Percentiles rank a stretch among this genome's conserved stretches.
Evolutionary conservation across 371 early-diverging fungal species (phyloP).

Genomic region (Mortierella sp.): DNA sequence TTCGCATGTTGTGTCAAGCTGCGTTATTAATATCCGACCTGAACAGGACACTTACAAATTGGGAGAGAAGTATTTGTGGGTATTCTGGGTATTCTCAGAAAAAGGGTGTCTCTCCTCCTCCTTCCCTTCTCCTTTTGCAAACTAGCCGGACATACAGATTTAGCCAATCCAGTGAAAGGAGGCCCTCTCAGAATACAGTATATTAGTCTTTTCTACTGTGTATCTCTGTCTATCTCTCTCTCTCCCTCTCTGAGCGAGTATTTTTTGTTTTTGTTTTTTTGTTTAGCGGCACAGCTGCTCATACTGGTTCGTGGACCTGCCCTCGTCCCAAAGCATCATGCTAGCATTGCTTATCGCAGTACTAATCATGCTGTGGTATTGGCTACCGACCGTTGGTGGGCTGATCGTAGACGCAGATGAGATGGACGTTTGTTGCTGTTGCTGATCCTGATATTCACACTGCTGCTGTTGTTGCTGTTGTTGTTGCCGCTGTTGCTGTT

Average conservation of each 20-base stretch:
- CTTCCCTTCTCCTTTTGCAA: too few species aligned
- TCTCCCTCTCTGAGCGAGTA: neutral
- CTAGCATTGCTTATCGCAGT: constrained; percentile 49
- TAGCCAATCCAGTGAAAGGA: too few species aligned
- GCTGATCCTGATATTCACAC: neutral
- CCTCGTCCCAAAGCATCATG: constrained; percentile 56
- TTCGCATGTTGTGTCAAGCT: too few species aligned
- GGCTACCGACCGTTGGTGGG: constrained; percentile 21
- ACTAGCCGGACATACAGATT: too few species aligned
- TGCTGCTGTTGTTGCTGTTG: constrained; percentile 2
- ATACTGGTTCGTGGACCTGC: constrained; percentile 30
- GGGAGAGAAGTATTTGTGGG: too few species aligned
- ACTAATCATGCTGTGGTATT: constrained; percentile 41
- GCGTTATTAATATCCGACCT: too few species aligned
- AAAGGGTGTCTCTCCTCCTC: too few species aligned
- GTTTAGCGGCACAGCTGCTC: constrained; percentile 46
- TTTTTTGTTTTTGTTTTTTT: too few species aligned
- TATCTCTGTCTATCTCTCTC: neutral
- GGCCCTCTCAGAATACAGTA: too few species aligned
- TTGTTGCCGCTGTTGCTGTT: constrained; percentile 13
- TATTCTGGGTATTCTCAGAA: too few species aligned
- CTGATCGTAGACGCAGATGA: constrained; percentile 10
- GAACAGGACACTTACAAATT: too few species aligned
- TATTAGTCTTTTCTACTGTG: neutral
- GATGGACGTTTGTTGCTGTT: neutral